These are phyloP conservation scores for Grosmannia clavigera DNA, from an alignment of 2,329 filamentous ascomycete genomes.

Conservation along the genomic window DNA sequence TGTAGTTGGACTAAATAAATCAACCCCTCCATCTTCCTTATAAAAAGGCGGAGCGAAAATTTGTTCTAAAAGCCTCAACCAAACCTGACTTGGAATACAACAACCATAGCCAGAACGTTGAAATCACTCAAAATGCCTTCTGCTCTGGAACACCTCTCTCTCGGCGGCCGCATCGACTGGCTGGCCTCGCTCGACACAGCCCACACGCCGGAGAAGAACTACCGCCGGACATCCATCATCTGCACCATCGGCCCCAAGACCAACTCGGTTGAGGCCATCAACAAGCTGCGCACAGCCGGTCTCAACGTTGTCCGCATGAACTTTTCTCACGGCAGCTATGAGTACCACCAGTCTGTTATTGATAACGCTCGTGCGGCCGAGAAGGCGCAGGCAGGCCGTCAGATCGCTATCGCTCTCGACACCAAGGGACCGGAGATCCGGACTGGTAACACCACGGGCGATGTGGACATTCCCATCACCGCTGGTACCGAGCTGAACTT, in stretches of 20 bases:
- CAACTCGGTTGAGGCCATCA: slow-evolving; percentile 95
- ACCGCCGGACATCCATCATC: slow-evolving; percentile 95
- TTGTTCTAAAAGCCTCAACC: neutral
- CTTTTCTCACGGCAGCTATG: slow-evolving; percentile 90
- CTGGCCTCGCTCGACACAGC: slow-evolving; percentile 71
- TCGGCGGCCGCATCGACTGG: slow-evolving; percentile 58
- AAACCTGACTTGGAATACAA: neutral
- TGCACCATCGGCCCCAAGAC: slow-evolving; percentile 99
- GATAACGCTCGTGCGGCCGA: slow-evolving; percentile 88
- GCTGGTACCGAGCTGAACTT: slow-evolving; percentile 83
- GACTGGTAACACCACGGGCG: slow-evolving; percentile 59
- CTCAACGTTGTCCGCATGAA: slow-evolving; percentile 99
- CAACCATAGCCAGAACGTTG: too few species aligned
- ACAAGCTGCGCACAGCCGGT: slow-evolving; percentile 77
- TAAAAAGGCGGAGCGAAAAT: neutral
- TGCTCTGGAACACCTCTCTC: slow-evolving; percentile 75
- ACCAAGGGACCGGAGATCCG: slow-evolving; percentile 54
- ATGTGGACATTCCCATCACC: slow-evolving; percentile 68
- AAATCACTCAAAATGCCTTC: slow-evolving; percentile 32
- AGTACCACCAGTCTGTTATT: slow-evolving; percentile 90
- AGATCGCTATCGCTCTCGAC: slow-evolving; percentile 86
- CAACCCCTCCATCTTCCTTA: neutral
- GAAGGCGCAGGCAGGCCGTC: slow-evolving; percentile 63
- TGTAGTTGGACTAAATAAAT: too few species aligned
- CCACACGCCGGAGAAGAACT: slow-evolving; percentile 75